Base-by-base conservation (phyloP, 495 filamentous ascomycete species). In the Cairneyella variabilis region DNA sequence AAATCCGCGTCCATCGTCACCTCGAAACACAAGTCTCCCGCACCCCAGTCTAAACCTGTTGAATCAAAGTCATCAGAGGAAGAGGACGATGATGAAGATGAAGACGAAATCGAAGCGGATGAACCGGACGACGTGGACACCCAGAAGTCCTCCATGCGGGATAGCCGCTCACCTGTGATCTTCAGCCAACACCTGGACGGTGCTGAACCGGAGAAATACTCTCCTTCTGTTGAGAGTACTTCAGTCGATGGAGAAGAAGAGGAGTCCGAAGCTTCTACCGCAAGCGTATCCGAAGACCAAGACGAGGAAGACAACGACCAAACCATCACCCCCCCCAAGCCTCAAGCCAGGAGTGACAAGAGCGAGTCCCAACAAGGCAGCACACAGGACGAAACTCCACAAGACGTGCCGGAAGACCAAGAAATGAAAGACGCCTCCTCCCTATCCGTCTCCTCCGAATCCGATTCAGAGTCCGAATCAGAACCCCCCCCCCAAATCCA, bases 161-260 rank as follows among this genome's bases (percentile, higher is more conserved):
- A 59, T 16, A 63, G 56, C 36, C 56, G 60, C 14, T 63, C 60
- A 28, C 60, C 60, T 34, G 41, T 59, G n/a, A 38, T 50, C 21
- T 56, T 59, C 50, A 54, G 41, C 40, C 48, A 53, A 39, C 52
- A 62, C 11, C 12, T 23, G 14, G 20, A 36, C 32, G 3, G 25
- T 7, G 23, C 20, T 9, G 25, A 20, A 20, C 16, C 4, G 1
- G 1, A 20, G 40, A 12, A 21, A 43, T 20, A 18, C n/a, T n/a
- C 7, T 43, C 20, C 20, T 6, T 12, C 21, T 5, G 17, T 22
- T 30, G 8, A 46, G 26, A 30, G 27, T 8, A 20, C 2, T 27
- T 30, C 16, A 7, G 16, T 11, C 8, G 41, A 25, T 3, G 41
- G 9, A 7, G 41, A 44, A 25, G 32, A 42, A 14, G 27, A 40